Conservation (phyloP, 805 yeast genomes). For the Saturnispora sanitii region DNA sequence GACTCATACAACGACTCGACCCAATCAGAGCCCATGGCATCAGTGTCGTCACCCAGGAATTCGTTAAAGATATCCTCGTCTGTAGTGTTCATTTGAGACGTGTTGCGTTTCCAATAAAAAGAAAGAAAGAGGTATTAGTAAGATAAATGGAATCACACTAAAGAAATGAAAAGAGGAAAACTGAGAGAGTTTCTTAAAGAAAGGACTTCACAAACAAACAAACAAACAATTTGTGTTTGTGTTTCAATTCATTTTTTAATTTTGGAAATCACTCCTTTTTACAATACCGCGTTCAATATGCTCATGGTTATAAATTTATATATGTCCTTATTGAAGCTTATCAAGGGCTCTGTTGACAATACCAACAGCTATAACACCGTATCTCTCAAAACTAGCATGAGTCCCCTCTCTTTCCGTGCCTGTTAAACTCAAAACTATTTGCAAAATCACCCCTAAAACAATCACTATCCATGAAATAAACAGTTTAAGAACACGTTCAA, state of each 20-base stretch:
- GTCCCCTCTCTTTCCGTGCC: neutral
- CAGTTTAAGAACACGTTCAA: constrained; percentile 1
- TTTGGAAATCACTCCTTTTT: neutral
- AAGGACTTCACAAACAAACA: neutral
- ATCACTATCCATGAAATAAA: constrained; percentile 1
- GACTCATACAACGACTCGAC: constrained; percentile 9
- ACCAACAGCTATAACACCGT: neutral
- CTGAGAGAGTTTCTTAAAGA: neutral
- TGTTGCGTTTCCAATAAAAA: no score
- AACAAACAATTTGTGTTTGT: neutral
- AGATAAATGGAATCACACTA: no score
- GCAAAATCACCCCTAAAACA: constrained; percentile 4
- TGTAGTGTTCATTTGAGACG: constrained; percentile 1
- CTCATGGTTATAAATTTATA: neutral
- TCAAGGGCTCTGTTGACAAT: constrained; percentile 3
- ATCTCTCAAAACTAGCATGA: neutral
- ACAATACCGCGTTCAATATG: neutral
- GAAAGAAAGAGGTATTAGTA: no score
- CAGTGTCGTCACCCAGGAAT: constrained; percentile 5
- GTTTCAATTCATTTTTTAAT: neutral
- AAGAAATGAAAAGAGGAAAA: neutral
- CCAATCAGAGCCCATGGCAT: constrained; percentile 4
- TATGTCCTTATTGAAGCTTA: neutral
- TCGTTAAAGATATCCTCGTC: constrained; percentile 12
- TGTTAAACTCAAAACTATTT: neutral